Percentiles rank a stretch among this genome's conserved stretches.
These are phyloP conservation scores for Chlamydomonas asymmetrica DNA, from an alignment of 139 green algal genomes.

Conservation along the genomic window DNA sequence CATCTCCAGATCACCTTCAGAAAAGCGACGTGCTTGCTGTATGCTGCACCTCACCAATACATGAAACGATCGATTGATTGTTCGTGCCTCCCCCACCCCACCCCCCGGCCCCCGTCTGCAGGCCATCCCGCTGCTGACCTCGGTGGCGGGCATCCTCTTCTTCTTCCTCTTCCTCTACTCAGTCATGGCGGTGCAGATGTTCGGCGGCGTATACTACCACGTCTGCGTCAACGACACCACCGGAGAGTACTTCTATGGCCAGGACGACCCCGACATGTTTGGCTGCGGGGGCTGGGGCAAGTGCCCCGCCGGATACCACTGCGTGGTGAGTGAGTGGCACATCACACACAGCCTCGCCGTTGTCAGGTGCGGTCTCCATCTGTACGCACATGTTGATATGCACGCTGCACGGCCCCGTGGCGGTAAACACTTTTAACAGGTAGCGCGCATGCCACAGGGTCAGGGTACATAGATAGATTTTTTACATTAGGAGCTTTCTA, in stretches of 20 bases:
- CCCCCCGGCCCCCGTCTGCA: no score
- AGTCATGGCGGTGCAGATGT: slow-evolving; percentile 61
- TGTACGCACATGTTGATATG: no score
- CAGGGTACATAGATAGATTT: no score
- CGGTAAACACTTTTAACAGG: no score
- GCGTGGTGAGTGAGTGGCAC: slow-evolving; percentile 22
- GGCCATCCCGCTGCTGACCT: slow-evolving; percentile 71
- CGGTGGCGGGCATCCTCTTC: slow-evolving; percentile 61
- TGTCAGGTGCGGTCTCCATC: no score
- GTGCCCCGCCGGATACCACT: slow-evolving; percentile 31
- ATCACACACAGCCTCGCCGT: no score
- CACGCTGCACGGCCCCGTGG: no score
- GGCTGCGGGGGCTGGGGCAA: slow-evolving; percentile 22
- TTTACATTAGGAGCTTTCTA: no score
- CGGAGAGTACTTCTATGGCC: not conserved
- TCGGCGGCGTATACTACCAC: slow-evolving; percentile 60
- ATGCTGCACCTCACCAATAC: no score
- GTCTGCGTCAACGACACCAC: slow-evolving; percentile 41
- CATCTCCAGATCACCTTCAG: slow-evolving; percentile 12
- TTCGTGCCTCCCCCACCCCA: no score
- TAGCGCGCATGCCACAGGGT: no score
- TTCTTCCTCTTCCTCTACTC: slow-evolving; percentile 80
- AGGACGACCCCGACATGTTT: slow-evolving; percentile 46
- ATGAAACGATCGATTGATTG: no score
- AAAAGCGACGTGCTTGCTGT: slow-evolving; percentile 71